Evolutionary conservation across 1,139 yeast genomes (phyloP).

Genomic region (Barnettozyma hawaiiensis): DNA sequence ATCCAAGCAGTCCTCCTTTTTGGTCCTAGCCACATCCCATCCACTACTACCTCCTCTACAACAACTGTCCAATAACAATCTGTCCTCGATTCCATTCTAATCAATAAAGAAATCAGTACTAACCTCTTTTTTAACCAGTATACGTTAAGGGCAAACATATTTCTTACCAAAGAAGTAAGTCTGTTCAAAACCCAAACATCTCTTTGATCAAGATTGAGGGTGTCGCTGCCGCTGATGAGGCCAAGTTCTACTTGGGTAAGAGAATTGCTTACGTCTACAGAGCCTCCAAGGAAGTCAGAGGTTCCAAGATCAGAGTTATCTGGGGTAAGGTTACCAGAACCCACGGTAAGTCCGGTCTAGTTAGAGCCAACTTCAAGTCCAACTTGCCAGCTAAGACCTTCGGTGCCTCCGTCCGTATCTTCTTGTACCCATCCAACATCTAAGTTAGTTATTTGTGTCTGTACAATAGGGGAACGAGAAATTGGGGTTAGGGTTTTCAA

Average conservation of each 20-base stretch:
- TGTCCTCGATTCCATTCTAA: background rate
- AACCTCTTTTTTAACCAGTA: conserved; percentile 58
- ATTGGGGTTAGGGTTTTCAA: conserved; percentile 7
- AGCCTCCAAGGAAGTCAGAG: conserved; percentile 96
- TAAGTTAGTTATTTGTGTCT: conserved; percentile 37
- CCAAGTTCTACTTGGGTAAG: conserved; percentile 99
- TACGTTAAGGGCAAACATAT: conserved; percentile 99
- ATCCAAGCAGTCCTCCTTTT: too few species aligned
- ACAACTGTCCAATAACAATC: background rate
- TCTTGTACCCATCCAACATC: conserved; percentile 99
- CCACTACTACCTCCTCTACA: too few species aligned
- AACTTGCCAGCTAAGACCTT: conserved; percentile 99
- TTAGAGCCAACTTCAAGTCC: conserved; percentile 98
- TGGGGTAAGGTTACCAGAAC: conserved; percentile 99
- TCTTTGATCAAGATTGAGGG: conserved; percentile 97
- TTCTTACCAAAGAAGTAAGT: conserved; percentile 99
- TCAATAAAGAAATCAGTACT: conserved; percentile 32
- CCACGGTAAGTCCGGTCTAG: conserved; percentile 98
- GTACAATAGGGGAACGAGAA: conserved; percentile 7
- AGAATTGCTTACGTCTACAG: conserved; percentile 99
- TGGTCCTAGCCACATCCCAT: too few species aligned
- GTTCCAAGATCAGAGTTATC: conserved; percentile 98
- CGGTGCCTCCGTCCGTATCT: conserved; percentile 99
- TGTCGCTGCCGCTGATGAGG: conserved; percentile 85
- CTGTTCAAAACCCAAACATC: conserved; percentile 96